A percentile compares a stretch with the other conserved stretches of the same genome.
Conservation (phyloP, 2,329 filamentous ascomycete species). For the Aspergillus chevalieri region DNA sequence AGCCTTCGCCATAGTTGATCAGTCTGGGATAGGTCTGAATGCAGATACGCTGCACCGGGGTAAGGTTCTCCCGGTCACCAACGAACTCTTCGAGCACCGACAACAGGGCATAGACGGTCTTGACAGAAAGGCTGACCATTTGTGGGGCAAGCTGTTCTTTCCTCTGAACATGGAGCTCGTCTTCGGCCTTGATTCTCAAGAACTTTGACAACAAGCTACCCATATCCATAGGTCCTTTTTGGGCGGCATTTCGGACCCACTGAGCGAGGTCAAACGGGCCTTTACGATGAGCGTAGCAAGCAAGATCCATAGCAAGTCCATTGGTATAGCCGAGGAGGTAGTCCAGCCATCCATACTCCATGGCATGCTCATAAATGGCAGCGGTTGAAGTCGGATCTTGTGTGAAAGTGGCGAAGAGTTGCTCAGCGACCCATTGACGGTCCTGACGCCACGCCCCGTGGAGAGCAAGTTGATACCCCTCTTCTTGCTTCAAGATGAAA, state of each 20-base stretch:
- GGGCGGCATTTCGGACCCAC: slow-evolving; percentile 68
- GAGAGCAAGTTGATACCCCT: slow-evolving; percentile 79
- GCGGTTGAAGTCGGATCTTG: slow-evolving; percentile 61
- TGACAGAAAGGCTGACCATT: slow-evolving; percentile 72
- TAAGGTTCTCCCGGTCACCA: slow-evolving; percentile 60
- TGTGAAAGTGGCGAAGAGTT: slow-evolving; percentile 71
- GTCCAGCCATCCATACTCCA: slow-evolving; percentile 77
- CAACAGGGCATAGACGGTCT: slow-evolving; percentile 75
- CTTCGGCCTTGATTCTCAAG: slow-evolving; percentile 72
- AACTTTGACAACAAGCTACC: slow-evolving; percentile 70
- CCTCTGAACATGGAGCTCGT: slow-evolving; percentile 70
- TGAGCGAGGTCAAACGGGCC: slow-evolving; percentile 71
- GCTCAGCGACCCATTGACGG: slow-evolving; percentile 74
- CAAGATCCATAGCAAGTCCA: slow-evolving; percentile 81
- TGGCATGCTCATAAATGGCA: slow-evolving; percentile 70
- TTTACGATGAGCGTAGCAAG: slow-evolving; percentile 75
- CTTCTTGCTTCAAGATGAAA: slow-evolving; percentile 72
- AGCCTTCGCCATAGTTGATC: slow-evolving; percentile 93
- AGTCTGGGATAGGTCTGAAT: slow-evolving; percentile 88
- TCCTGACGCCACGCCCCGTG: slow-evolving; percentile 90
- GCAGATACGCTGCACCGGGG: slow-evolving; percentile 75
- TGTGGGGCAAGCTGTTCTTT: slow-evolving; percentile 58
- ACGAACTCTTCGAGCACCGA: slow-evolving; percentile 68
- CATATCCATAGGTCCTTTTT: slow-evolving; percentile 60
- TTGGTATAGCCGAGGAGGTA: slow-evolving; percentile 71